Evolutionary conservation across 208 protist genomes (phyloP), one percentile per base, ranked within the genome.

Genomic region (Leishmania guyanensis): DNA sequence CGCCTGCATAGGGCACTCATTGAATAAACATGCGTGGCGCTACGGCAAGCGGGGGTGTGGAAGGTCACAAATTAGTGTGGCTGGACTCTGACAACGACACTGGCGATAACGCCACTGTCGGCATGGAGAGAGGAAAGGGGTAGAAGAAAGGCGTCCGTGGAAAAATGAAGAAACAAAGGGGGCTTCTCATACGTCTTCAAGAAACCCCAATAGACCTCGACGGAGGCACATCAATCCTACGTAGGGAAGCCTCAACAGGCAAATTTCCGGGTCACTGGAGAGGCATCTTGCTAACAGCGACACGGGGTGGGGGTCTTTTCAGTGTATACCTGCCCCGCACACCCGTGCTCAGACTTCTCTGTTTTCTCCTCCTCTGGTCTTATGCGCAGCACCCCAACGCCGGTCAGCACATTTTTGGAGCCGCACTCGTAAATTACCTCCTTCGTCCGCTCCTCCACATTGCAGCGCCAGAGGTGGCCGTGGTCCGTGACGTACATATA

Each of bases 401-500:
- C 87, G 20, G 87, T 90, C n/a, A 88, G 51, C 39, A 69, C 78
- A 65, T 75, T 74, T 0, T 46, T 48, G 22, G 73, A 75, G 10
- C 48, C 17, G 60, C 75, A 73, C 20, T 75, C 29, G 70, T 86
- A 84, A 46, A 90, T 83, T 8, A 48, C 78, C 77, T 83, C 75
- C 79, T 90, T 90, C 56, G 78, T 86, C 22, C 66, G 56, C 22
- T 36, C 39, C 51, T 81, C 12, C 39, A 88, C 29, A 69, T 90
- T 82, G 75, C 84, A 86, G 54, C 81, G 79, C 79, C 82, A 91
- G 6, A 91, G 66, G 60, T 86, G 79, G 8, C 82, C 79, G 3
- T 51, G 39, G 54, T 91, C 88, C 4, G 81, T 83, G 1, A 91
- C 84, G 78, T 91, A 91, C 84, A 91, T 85, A 74, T 85, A 81